Conservation (phyloP, 2,329 filamentous ascomycete species). For the Talaromyces sp. region DNA sequence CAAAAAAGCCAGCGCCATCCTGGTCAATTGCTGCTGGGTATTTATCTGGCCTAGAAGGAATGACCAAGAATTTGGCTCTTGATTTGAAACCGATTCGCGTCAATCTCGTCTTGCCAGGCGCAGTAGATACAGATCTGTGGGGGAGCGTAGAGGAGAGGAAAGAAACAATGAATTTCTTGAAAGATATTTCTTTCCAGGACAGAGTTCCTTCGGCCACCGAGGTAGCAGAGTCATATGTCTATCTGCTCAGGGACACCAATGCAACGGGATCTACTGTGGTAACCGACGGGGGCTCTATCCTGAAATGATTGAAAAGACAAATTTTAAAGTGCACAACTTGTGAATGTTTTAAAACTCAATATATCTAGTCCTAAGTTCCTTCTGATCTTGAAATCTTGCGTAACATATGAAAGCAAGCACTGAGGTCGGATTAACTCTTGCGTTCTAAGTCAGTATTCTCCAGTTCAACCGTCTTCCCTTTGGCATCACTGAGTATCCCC, state of each 20-base stretch:
- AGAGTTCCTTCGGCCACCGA: slow-evolving; percentile 35
- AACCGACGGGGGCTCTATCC: slow-evolving; percentile 26
- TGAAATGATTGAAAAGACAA: background rate
- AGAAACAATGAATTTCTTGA: background rate
- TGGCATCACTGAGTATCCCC: background rate
- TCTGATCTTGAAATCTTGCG: background rate
- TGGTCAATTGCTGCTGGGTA: slow-evolving; percentile 25
- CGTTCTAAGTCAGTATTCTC: background rate
- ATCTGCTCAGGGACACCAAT: slow-evolving; percentile 29
- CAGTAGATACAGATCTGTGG: slow-evolving; percentile 45
- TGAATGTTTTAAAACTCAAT: background rate
- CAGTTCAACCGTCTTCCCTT: background rate
- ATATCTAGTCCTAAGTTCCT: background rate
- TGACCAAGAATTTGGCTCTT: slow-evolving; percentile 53
- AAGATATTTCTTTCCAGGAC: slow-evolving; percentile 17
- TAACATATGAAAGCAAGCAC: background rate
- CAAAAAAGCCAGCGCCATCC: slow-evolving; percentile 26
- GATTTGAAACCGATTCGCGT: slow-evolving; percentile 60
- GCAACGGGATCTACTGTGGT: slow-evolving; percentile 35
- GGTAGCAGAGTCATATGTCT: slow-evolving; percentile 44
- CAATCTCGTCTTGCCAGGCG: slow-evolving; percentile 56
- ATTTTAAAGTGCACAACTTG: background rate
- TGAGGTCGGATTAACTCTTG: background rate
- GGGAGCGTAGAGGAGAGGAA: background rate
- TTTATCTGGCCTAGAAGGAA: slow-evolving; percentile 37